phyloP scores from a whole-genome alignment of 306 rosid genomes.

The Rubus idaeus region DNA sequence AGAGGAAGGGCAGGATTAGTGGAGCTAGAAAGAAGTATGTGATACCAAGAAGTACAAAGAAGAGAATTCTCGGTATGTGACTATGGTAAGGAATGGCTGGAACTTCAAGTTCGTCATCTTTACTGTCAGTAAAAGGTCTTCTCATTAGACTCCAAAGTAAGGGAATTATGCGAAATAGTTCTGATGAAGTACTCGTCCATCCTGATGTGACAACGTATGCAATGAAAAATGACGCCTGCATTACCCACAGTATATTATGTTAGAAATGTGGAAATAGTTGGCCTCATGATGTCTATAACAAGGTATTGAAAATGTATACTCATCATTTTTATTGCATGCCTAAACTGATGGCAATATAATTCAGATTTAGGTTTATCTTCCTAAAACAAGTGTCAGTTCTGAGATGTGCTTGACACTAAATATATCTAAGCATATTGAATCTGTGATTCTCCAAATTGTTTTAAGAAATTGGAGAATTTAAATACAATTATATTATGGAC shows the following conservation, averaged over 20 bases:
- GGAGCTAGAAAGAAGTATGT: conserved; percentile 97
- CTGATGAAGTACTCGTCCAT: conserved; percentile 86
- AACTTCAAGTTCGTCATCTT: conserved; percentile 57
- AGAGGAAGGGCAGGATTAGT: conserved; percentile 82
- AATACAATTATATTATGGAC: conserved; percentile 15
- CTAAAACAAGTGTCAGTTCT: background rate
- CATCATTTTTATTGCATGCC: conserved; percentile 21
- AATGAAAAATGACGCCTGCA: conserved; percentile 90
- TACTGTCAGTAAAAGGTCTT: conserved; percentile 46
- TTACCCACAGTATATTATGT: conserved; percentile 33
- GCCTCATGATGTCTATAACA: background rate
- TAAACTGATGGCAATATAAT: background rate
- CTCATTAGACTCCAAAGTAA: conserved; percentile 51
- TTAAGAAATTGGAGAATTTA: background rate
- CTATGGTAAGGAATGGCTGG: conserved; percentile 64
- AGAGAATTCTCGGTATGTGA: conserved; percentile 77
- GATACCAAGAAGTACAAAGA: conserved; percentile 91
- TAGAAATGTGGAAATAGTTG: background rate
- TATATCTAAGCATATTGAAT: background rate
- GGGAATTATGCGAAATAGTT: conserved; percentile 73
- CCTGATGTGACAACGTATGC: conserved; percentile 94
- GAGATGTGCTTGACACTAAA: background rate
- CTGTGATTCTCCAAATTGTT: conserved; percentile 5
- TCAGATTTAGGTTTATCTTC: background rate
- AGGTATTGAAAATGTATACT: background rate